A percentile compares a stretch with the other conserved stretches of the same genome.
Conservation (phyloP, 768 basidiomycete genomes). For the Termitomyces sp. region DNA sequence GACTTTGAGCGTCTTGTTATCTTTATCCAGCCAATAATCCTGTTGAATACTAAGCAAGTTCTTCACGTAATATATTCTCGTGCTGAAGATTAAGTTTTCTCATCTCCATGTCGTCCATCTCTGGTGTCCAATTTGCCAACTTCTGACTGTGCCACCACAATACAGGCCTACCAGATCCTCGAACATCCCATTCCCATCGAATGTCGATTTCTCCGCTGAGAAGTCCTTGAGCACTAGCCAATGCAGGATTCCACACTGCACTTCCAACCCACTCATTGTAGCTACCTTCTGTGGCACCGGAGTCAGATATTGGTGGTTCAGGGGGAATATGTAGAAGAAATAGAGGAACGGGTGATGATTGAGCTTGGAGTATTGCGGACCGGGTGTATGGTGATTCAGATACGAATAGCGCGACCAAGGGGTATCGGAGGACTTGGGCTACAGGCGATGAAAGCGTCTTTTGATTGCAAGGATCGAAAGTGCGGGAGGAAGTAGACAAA, state of each 20-base stretch:
- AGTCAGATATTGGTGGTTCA: slow-evolving; percentile 5
- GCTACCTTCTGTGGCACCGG: not conserved
- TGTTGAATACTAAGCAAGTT: slow-evolving; percentile 3
- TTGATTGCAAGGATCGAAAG: not conserved
- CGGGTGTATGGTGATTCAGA: slow-evolving; percentile 81
- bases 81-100: not conserved
- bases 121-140: slow-evolving; percentile 32
- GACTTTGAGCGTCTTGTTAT: not conserved
- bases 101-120: slow-evolving; percentile 8
- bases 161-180: slow-evolving; percentile 32
- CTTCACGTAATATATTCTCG: slow-evolving; percentile 8
- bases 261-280: slow-evolving; percentile 31
- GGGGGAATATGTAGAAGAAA: slow-evolving; percentile 75
- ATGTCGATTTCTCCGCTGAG: slow-evolving; percentile 58
- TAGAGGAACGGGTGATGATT: slow-evolving; percentile 73
- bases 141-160: slow-evolving; percentile 38
- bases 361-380: slow-evolving; percentile 60
- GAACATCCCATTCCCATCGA: slow-evolving; percentile 52
- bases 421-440: slow-evolving; percentile 15
- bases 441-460: not conserved
- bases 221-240: slow-evolving; percentile 48
- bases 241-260: slow-evolving; percentile 66
- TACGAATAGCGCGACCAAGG: slow-evolving; percentile 68
- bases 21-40: not conserved
- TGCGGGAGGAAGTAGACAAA: slow-evolving; percentile 1